Evolutionary conservation across 140 eudicot species (phyloP), one percentile per base, ranked within the genome.

Genomic region (Eryngium alpinum): DNA sequence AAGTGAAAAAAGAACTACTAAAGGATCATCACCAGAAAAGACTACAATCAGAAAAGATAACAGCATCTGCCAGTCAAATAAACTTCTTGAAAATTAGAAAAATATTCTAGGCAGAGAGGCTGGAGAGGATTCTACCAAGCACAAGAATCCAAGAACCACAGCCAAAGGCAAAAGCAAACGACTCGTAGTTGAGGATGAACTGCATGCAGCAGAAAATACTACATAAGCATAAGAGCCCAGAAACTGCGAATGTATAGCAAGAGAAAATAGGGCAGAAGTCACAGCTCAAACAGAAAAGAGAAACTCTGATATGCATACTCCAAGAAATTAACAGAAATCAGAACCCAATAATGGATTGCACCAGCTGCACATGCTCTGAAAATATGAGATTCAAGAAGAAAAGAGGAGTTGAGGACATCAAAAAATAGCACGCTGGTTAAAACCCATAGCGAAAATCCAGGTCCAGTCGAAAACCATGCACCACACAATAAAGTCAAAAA

Each of bases 251-350:
- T 31, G 86, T 22, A 57, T 33, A 50, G 76, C 88, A 72, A 69
- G 81, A 81, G 27, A 66, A 77, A 44, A 34, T 14, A 75, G 49
- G 9, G 86, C 70, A 81, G 83, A 79, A 79, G 86, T 75, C 76
- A 67, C 80, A 5, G n/a, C n/a, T 62, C 84, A 82, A 34, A 73
- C n/a, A 33, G 90, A 83, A 49, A 85, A 74, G 79, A 86, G 75
- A 80, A 77, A 77, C 27, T 86, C 84, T 66, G 72, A 60, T 75
- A 80, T 75, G 79, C 70, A 80, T 57, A 81, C 52, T 43, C 77
- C 85, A 72, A 83, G 87, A 77, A 84, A 81, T 84, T 84, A 86
- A 78, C 86, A 77, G 34, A 79, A 77, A 57, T 31, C 77, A 43
- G 57, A 46, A 46, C 33, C 65, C 57, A 43, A 82, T 11, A 65